These are phyloP conservation scores for Penicillium glabrum DNA, from an alignment of 2,329 filamentous ascomycete species.

Conservation along the genomic window DNA sequence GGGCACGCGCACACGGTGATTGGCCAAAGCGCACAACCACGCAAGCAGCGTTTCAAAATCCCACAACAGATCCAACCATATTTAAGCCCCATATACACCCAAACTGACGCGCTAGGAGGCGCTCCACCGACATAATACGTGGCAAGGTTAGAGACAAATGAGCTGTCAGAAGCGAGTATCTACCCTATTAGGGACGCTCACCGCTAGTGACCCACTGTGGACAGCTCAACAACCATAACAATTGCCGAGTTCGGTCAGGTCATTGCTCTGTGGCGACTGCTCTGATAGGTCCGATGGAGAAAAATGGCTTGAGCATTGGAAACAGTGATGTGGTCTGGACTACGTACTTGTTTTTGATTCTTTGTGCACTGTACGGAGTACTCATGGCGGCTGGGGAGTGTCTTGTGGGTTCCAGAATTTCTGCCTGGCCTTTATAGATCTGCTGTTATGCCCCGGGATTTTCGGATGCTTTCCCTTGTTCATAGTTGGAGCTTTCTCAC, in stretches of 20 bases:
- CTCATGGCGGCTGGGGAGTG: background rate
- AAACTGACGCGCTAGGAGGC: conserved; percentile 12
- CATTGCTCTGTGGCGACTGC: background rate
- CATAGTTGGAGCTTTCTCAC: conserved; percentile 3
- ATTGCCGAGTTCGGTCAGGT: conserved; percentile 11
- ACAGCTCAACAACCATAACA: conserved; percentile 6
- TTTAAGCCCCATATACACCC: background rate
- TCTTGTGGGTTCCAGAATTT: background rate
- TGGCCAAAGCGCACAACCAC: conserved; percentile 16
- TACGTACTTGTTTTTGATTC: background rate
- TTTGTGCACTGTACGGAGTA: background rate
- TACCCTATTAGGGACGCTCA: conserved; percentile 2
- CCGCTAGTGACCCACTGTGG: conserved; percentile 9
- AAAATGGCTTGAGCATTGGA: conserved; percentile 4
- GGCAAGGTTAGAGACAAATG: conserved; percentile 20
- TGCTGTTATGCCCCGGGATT: conserved; percentile 3
- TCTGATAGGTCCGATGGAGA: conserved; percentile 14
- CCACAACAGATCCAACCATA: conserved; percentile 1
- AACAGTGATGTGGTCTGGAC: conserved; percentile 1
- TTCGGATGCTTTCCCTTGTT: conserved; percentile 3
- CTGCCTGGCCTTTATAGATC: conserved; percentile 17
- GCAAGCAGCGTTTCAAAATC: conserved; percentile 19
- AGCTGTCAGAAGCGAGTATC: conserved; percentile 1
- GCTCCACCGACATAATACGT: conserved; percentile 14
- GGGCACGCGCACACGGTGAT: conserved; percentile 7